Percentiles rank a stretch among this genome's conserved stretches.
phyloP scores from a whole-genome alignment of 2,329 filamentous ascomycete species.

The Teratosphaeria viscida region DNA sequence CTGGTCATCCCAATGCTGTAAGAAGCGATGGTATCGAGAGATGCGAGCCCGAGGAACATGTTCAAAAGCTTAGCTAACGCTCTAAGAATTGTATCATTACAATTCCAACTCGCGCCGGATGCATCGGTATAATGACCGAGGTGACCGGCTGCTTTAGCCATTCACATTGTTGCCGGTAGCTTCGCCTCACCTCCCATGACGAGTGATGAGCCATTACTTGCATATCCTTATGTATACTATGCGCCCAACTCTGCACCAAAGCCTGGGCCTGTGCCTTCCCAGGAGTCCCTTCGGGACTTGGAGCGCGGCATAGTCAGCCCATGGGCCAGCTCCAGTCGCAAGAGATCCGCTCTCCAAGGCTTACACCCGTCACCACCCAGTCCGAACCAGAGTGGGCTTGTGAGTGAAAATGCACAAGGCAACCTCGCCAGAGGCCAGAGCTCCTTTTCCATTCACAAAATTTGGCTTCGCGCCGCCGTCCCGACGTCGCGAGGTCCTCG shows the following conservation, averaged over 20 bases:
- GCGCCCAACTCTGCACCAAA: neutral
- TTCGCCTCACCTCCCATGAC: neutral
- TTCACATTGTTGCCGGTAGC: neutral
- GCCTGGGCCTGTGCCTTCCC: neutral
- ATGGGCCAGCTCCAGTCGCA: neutral
- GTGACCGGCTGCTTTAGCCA: neutral
- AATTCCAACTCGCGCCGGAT: neutral
- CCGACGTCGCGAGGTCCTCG: neutral
- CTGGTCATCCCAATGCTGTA: neutral
- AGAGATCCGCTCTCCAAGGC: neutral
- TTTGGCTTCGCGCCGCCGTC: neutral
- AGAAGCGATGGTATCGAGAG: neutral
- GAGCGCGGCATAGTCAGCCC: neutral
- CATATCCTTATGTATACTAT: neutral
- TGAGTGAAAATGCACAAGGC: neutral
- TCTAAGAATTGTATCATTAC: neutral
- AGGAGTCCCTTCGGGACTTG: neutral
- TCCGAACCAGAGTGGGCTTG: neutral
- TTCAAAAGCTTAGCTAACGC: neutral
- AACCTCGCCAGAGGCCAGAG: neutral
- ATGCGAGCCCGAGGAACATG: neutral
- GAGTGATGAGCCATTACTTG: neutral
- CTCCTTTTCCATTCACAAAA: neutral
- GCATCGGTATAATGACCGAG: neutral
- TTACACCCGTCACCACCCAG: neutral